Conservation (phyloP, 192 early-diverging fungal species). For the Entrophospora sp. region DNA sequence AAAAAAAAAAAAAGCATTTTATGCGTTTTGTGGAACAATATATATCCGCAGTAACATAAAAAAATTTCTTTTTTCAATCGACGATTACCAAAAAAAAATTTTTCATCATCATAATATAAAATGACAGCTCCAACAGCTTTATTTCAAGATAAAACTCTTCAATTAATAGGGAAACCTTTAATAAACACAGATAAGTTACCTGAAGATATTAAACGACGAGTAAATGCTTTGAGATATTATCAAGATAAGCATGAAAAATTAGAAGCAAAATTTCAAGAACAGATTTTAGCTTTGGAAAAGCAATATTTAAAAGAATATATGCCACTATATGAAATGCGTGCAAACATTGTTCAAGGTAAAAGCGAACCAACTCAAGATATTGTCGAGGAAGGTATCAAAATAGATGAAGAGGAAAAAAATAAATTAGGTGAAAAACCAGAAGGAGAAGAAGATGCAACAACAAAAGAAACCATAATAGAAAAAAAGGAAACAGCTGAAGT, state of each 20-base stretch:
- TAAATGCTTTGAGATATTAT: conserved; percentile 80
- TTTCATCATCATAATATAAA: too few species aligned
- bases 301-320: conserved; percentile 82
- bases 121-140: too few species aligned
- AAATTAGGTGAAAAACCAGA: too few species aligned
- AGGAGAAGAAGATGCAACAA: conserved; percentile 33
- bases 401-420: conserved; percentile 51
- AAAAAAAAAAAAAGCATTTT: too few species aligned
- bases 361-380: conserved; percentile 90
- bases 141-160: conserved; percentile 68
- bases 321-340: conserved; percentile 87
- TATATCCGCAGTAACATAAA: too few species aligned
- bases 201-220: conserved; percentile 69
- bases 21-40: too few species aligned
- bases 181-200: conserved; percentile 68
- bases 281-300: conserved; percentile 92
- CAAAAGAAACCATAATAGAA: conserved; percentile 25
- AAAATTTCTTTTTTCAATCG: too few species aligned
- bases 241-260: conserved; percentile 81
- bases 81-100: too few species aligned
- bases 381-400: conserved; percentile 51
- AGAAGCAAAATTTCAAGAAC: conserved; percentile 85
- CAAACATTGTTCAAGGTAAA: conserved; percentile 64
- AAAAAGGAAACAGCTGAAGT: conserved; percentile 26
- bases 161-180: conserved; percentile 69